Evolutionary conservation across 2,329 filamentous ascomycete species (phyloP).

Genomic region (Exophiala mesophila): DNA sequence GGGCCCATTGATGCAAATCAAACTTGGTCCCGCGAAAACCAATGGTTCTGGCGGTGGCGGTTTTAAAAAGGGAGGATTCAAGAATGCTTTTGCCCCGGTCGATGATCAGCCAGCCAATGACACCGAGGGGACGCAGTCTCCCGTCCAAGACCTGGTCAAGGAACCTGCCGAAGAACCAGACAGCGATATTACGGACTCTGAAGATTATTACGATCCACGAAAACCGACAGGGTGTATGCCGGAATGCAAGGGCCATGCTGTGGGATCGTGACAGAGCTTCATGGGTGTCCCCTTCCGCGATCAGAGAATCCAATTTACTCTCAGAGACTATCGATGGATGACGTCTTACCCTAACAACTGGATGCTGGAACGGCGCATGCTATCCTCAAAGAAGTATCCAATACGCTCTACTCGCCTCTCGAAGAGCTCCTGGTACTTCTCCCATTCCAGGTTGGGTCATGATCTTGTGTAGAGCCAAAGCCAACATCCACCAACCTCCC

Average conservation of each 20-base stretch:
- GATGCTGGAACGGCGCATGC: too few species aligned
- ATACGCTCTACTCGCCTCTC: too few species aligned
- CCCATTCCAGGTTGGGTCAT: too few species aligned
- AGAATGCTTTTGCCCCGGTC: constrained; percentile 60
- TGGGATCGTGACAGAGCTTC: too few species aligned
- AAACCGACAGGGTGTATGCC: constrained; percentile 47
- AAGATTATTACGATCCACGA: constrained; percentile 51
- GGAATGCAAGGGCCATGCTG: constrained; percentile 31
- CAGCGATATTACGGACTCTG: constrained; percentile 62
- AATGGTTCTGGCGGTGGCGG: constrained; percentile 35
- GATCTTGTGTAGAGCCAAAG: too few species aligned
- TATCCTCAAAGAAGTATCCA: too few species aligned
- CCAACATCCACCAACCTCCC: too few species aligned
- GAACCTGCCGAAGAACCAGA: constrained; percentile 50
- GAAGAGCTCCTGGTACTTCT: too few species aligned
- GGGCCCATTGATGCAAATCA: constrained; percentile 37
- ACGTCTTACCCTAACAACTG: too few species aligned
- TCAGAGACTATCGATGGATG: too few species aligned
- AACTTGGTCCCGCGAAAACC: constrained; percentile 26
- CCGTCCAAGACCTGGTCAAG: constrained; percentile 35
- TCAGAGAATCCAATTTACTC: too few species aligned
- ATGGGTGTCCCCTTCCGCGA: too few species aligned
- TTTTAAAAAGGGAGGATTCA: constrained; percentile 73
- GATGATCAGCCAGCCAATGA: constrained; percentile 33
- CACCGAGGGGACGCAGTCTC: constrained; percentile 33